phyloP scores from a whole-genome alignment of 2,329 filamentous ascomycete genomes.

The Blastomyces gilchristii region DNA sequence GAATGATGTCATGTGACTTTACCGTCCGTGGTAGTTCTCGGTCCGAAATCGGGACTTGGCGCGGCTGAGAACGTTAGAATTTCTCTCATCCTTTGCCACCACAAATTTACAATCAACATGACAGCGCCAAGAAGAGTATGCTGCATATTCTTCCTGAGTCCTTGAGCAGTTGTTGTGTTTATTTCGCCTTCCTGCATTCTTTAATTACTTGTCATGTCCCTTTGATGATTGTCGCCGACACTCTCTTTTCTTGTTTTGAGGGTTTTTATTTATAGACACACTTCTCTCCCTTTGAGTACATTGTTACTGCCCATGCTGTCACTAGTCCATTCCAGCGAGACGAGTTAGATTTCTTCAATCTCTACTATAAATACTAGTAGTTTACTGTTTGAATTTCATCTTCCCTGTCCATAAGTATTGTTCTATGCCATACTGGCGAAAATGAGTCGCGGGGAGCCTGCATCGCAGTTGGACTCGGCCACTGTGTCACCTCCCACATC shows the following conservation, averaged over 20 bases:
- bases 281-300: not conserved
- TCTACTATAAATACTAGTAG: not conserved
- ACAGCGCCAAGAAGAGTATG: not conserved
- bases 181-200: not conserved
- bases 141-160: not conserved
- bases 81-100: not conserved
- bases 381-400: not conserved
- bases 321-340: not conserved
- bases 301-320: not conserved
- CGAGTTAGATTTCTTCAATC: not conserved
- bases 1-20: too few relatives aligned
- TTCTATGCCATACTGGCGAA: not conserved
- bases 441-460: slow-evolving; percentile 6
- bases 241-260: not conserved
- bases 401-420: not conserved
- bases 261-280: not conserved
- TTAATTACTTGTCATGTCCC: not conserved
- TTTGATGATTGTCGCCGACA: not conserved
- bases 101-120: not conserved
- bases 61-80: not conserved
- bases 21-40: not conserved
- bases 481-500: slow-evolving; percentile 1
- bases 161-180: not conserved
- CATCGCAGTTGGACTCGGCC: not conserved
- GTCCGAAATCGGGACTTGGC: not conserved